Evolutionary conservation across 2,329 filamentous ascomycete species (phyloP).

Genomic region (Fusarium sp.): DNA sequence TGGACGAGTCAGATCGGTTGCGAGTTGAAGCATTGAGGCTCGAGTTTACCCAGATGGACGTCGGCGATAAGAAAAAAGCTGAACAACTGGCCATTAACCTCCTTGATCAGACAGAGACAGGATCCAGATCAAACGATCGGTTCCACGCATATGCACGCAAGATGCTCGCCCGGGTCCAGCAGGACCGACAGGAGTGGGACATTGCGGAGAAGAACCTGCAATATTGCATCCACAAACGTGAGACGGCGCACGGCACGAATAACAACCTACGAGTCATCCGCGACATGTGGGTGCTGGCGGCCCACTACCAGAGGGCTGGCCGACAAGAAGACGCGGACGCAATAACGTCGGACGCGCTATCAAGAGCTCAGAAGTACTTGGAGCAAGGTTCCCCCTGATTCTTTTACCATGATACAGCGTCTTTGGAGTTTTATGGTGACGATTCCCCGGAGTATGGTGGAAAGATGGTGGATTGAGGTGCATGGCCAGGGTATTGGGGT

Average conservation of each 20-base stretch:
- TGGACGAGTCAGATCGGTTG: slow-evolving; percentile 45
- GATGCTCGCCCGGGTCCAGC: slow-evolving; percentile 56
- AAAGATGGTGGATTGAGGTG: not conserved
- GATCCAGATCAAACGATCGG: slow-evolving; percentile 51
- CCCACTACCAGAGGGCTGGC: slow-evolving; percentile 52
- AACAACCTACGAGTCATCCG: slow-evolving; percentile 56
- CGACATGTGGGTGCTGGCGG: slow-evolving; percentile 58
- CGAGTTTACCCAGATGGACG: slow-evolving; percentile 58
- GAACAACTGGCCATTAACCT: slow-evolving; percentile 51
- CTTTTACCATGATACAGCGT: slow-evolving; percentile 8
- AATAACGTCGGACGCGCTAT: slow-evolving; percentile 53
- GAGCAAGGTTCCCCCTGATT: slow-evolving; percentile 41
- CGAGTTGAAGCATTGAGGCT: slow-evolving; percentile 54
- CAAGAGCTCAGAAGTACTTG: slow-evolving; percentile 52
- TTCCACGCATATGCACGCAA: slow-evolving; percentile 58
- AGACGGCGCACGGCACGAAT: slow-evolving; percentile 54
- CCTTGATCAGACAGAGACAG: slow-evolving; percentile 42
- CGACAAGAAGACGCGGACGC: slow-evolving; percentile 47
- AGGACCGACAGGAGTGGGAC: slow-evolving; percentile 52
- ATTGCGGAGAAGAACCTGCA: slow-evolving; percentile 54
- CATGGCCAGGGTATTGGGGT: not conserved
- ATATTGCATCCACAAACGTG: slow-evolving; percentile 53
- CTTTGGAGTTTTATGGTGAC: slow-evolving; percentile 2
- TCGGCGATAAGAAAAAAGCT: slow-evolving; percentile 52
- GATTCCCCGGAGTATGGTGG: not conserved